phyloP scores from a whole-genome alignment of 1,284 basidiomycete species.

The Cutaneotrichosporon sp. region DNA sequence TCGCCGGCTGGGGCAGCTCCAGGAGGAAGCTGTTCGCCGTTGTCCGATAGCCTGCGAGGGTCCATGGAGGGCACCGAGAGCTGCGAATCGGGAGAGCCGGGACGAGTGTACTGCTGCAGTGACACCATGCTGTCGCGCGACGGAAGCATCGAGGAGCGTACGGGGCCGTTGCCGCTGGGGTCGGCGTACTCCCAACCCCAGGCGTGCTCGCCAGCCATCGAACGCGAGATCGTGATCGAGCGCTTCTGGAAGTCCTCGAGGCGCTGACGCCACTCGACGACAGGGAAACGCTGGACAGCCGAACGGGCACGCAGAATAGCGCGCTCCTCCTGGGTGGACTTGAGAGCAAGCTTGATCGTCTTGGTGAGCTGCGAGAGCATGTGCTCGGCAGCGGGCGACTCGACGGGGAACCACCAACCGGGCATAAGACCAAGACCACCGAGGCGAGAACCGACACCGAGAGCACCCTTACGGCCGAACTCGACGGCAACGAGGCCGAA shows the following conservation, averaged over 20 bases:
- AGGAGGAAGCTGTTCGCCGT: constrained; percentile 14
- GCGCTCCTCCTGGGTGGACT: constrained; percentile 83
- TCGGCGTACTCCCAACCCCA: constrained; percentile 60
- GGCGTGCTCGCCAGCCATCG: constrained; percentile 67
- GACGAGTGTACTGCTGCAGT: constrained; percentile 55
- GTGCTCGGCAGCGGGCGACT: constrained; percentile 83
- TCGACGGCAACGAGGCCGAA: constrained; percentile 93
- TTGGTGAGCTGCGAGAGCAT: constrained; percentile 93
- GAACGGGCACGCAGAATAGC: constrained; percentile 87
- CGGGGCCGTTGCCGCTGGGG: constrained; percentile 6
- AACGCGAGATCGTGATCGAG: constrained; percentile 71
- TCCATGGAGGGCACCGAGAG: constrained; percentile 39
- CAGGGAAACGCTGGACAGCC: constrained; percentile 90
- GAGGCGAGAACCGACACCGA: constrained; percentile 87
- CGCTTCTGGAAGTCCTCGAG: constrained; percentile 91
- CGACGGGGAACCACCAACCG: constrained; percentile 97
- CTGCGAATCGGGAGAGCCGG: constrained; percentile 44
- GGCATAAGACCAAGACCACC: constrained; percentile 95
- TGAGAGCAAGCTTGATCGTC: constrained; percentile 89
- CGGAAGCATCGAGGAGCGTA: background rate
- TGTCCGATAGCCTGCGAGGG: constrained; percentile 3
- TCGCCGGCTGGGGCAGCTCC: constrained; percentile 8
- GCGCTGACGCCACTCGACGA: constrained; percentile 92
- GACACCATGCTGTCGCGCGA: constrained; percentile 35
- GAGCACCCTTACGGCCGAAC: constrained; percentile 90